Percentiles rank a stretch among this genome's conserved stretches.
Conservation (phyloP, 2,329 filamentous ascomycete genomes). For the Hypoxylon sp. region DNA sequence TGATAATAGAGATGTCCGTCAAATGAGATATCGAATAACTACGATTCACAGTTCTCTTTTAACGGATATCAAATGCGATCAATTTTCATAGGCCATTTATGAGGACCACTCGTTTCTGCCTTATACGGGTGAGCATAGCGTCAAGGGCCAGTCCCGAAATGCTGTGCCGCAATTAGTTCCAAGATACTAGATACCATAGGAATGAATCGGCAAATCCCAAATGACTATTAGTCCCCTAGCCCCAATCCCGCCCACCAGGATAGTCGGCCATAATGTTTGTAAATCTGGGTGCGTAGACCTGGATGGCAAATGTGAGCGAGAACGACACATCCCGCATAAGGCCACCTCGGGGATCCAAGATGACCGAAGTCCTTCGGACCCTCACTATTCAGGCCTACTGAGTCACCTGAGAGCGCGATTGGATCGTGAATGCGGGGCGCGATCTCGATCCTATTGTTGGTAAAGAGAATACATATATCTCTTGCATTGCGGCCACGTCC, state of each 20-base stretch:
- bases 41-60: neutral
- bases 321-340: neutral
- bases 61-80: neutral
- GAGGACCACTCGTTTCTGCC: neutral
- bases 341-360: conserved; percentile 37
- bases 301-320: neutral
- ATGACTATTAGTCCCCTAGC: neutral
- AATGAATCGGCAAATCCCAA: neutral
- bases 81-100: neutral
- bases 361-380: conserved; percentile 32
- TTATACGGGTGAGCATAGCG: neutral
- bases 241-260: neutral
- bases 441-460: conserved; percentile 13
- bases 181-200: neutral
- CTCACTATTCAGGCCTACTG: conserved; percentile 7
- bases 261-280: too few relatives aligned
- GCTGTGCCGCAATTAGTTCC: neutral
- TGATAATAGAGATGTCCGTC: conserved; percentile 1
- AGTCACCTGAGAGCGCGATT: conserved; percentile 42
- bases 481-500: neutral
- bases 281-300: neutral
- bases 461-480: conserved; percentile 7
- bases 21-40: neutral
- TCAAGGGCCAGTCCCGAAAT: neutral
- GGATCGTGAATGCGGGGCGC: conserved; percentile 34